A percentile compares a stretch with the other conserved stretches of the same genome.
These are phyloP conservation scores for Mycena pura DNA, from an alignment of 768 basidiomycete species.

Conservation along the genomic window DNA sequence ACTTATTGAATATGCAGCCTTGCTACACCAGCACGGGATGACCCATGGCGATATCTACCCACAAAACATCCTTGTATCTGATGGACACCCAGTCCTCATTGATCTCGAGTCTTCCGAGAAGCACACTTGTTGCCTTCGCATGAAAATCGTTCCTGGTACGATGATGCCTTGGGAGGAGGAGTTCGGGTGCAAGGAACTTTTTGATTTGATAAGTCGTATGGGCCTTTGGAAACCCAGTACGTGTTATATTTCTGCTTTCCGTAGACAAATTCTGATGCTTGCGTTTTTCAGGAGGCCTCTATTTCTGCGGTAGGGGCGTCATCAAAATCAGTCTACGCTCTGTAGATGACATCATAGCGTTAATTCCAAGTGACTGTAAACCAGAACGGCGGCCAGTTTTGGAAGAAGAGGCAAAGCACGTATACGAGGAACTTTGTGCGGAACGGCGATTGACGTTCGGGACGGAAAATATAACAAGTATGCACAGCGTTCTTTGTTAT, in stretches of 20 bases:
- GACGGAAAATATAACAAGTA: no score
- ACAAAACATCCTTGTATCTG: not conserved
- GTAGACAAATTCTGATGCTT: no score
- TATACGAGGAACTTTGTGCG: not conserved
- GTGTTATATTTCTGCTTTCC: not conserved
- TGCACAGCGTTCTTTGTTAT: no score
- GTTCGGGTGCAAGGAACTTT: not conserved
- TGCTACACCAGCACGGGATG: not conserved
- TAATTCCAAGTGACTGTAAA: not conserved
- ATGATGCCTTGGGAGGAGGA: not conserved
- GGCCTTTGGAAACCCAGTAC: not conserved
- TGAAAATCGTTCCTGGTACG: not conserved
- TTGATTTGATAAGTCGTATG: not conserved
- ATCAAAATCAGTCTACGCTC: not conserved
- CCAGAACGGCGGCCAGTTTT: not conserved
- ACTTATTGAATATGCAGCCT: not conserved
- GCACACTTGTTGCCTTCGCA: not conserved
- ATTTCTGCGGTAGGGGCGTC: not conserved
- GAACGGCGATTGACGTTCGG: not conserved
- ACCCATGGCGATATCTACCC: not conserved
- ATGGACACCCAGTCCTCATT: not conserved
- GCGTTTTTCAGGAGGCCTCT: not conserved
- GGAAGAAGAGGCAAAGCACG: not conserved
- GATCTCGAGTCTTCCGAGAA: not conserved
- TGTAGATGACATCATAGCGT: not conserved